phyloP scores from a whole-genome alignment of 192 early-diverging fungal species.

The Coemansia pectinata region DNA sequence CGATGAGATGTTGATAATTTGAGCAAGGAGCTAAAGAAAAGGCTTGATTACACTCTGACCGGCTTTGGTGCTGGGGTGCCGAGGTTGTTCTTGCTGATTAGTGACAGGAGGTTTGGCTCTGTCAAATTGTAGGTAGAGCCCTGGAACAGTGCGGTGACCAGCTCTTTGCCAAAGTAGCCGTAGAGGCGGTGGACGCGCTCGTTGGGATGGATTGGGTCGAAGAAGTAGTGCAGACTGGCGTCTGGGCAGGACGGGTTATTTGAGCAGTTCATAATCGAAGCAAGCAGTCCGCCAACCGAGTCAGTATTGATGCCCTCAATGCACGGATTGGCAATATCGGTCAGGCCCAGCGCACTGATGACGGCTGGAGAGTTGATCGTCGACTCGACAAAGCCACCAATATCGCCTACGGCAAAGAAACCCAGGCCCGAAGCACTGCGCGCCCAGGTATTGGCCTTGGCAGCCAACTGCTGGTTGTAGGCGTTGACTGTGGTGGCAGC shows the following conservation, averaged over 20 bases:
- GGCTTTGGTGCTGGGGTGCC: conserved; percentile 40
- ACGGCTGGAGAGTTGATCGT: conserved; percentile 23
- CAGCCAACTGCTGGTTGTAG: conserved; percentile 29
- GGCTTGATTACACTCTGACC: not conserved
- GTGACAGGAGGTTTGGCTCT: conserved; percentile 21
- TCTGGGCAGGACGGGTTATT: conserved; percentile 36
- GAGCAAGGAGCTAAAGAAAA: not conserved
- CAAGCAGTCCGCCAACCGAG: conserved; percentile 34
- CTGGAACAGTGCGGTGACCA: conserved; percentile 16
- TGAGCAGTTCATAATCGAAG: conserved; percentile 30
- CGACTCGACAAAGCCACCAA: conserved; percentile 42
- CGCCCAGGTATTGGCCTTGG: conserved; percentile 29
- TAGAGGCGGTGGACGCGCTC: conserved; percentile 47
- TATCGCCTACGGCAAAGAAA: conserved; percentile 24
- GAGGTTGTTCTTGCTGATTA: conserved; percentile 32
- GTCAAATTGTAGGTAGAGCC: conserved; percentile 24
- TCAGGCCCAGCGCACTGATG: conserved; percentile 27
- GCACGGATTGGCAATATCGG: conserved; percentile 36
- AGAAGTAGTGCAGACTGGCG: conserved; percentile 46
- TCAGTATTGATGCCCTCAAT: conserved; percentile 42
- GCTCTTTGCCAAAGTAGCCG: conserved; percentile 38
- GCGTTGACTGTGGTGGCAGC: conserved; percentile 25
- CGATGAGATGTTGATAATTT: not conserved
- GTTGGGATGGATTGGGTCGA: conserved; percentile 50
- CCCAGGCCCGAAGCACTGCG: conserved; percentile 18